A percentile compares a stretch with the other conserved stretches of the same genome.
phyloP scores from a whole-genome alignment of 164 flowering plant genomes.

The Umbilicus rupestris region DNA sequence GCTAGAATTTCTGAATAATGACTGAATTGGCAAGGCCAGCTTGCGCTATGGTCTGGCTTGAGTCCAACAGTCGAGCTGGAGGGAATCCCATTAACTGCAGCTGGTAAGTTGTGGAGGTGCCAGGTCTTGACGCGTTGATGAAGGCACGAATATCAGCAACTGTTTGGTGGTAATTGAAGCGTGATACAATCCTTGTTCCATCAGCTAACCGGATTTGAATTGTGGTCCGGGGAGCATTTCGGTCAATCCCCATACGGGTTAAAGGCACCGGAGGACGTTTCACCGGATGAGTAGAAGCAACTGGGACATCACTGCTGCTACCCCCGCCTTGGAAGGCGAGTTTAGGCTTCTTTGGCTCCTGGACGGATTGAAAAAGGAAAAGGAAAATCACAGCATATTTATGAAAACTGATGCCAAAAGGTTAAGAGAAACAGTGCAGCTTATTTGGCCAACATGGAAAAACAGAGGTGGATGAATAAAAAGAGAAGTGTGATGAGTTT shows the following conservation, averaged over 20 bases:
- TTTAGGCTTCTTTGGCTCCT: constrained; percentile 50
- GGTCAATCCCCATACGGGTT: constrained; percentile 46
- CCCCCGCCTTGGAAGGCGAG: constrained; percentile 71
- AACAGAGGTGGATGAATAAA: neutral
- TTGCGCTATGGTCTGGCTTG: constrained; percentile 63
- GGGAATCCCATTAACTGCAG: constrained; percentile 82
- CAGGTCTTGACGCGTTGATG: constrained; percentile 72
- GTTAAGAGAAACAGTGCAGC: too few species aligned
- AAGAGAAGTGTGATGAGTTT: neutral
- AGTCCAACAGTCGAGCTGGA: constrained; percentile 65
- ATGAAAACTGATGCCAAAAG: too few species aligned
- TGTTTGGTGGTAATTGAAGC: constrained; percentile 68
- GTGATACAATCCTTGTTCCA: constrained; percentile 78
- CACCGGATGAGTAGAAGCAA: constrained; percentile 16
- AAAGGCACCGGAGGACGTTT: constrained; percentile 36
- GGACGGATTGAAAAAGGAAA: constrained; percentile 10
- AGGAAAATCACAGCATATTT: neutral
- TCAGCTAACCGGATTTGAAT: constrained; percentile 76
- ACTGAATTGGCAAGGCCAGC: constrained; percentile 89
- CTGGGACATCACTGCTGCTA: constrained; percentile 21
- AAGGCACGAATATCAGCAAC: constrained; percentile 53
- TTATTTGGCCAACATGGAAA: neutral
- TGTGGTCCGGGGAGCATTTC: constrained; percentile 56
- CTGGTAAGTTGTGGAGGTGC: constrained; percentile 42
- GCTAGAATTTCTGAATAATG: constrained; percentile 64